Evolutionary conservation across 2,329 filamentous ascomycete species (phyloP).

Genomic region (Penicillium fuscoglaucum): DNA sequence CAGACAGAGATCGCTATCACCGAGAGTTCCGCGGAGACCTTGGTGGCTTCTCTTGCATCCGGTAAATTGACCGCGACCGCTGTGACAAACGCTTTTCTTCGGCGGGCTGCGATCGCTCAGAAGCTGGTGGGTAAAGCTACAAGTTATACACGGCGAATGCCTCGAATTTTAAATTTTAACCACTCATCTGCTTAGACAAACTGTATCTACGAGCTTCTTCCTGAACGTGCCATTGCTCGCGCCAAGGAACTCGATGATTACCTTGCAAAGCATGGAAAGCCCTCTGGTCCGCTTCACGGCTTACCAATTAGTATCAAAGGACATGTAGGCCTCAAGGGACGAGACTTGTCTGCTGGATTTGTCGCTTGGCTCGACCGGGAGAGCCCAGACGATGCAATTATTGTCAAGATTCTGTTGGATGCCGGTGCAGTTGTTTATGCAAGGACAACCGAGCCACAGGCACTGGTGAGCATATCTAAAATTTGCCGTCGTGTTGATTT

Average conservation of each 20-base stretch:
- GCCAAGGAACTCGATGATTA: conserved; percentile 47
- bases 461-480: conserved; percentile 7
- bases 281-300: conserved; percentile 55
- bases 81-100: conserved; percentile 56
- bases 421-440: conserved; percentile 36
- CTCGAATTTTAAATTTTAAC: not conserved
- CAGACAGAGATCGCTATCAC: conserved; percentile 54
- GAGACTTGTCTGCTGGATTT: conserved; percentile 29
- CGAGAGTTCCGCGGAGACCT: conserved; percentile 45
- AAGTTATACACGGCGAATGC: not conserved
- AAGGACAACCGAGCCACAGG: conserved; percentile 33
- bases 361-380: conserved; percentile 29
- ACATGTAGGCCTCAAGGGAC: conserved; percentile 28
- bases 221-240: conserved; percentile 45
- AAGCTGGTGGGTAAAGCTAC: conserved; percentile 38
- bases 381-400: conserved; percentile 25
- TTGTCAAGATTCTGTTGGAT: conserved; percentile 30
- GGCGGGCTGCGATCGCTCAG: conserved; percentile 56
- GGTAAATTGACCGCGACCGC: conserved; percentile 46
- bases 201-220: conserved; percentile 51
- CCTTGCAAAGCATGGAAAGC: conserved; percentile 27
- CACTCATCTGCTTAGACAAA: conserved; percentile 35
- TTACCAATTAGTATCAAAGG: conserved; percentile 53
- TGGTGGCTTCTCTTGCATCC: conserved; percentile 46
- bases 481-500: not conserved